phyloP scores from a whole-genome alignment of 129 eudicot species.

The Tanacetum coccineum region DNA sequence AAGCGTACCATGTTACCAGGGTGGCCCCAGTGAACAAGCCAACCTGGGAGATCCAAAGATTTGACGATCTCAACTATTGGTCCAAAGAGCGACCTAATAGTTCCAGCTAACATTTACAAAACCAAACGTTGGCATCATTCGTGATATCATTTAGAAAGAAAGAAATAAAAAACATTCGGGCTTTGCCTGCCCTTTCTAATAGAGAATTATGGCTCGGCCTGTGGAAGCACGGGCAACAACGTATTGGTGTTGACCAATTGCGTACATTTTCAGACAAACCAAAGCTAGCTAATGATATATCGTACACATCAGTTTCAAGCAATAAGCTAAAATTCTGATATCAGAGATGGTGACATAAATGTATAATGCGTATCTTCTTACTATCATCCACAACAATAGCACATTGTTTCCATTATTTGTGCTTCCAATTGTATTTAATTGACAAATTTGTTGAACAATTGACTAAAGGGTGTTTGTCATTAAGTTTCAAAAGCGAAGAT shows the following conservation, averaged over 20 bases:
- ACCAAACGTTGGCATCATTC: background rate
- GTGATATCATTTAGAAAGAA: background rate
- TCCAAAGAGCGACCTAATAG: conserved; percentile 66
- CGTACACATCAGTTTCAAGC: background rate
- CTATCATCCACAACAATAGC: background rate
- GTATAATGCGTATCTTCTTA: background rate
- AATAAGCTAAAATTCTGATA: background rate
- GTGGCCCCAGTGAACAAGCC: conserved; percentile 99
- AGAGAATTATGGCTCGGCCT: too few species aligned
- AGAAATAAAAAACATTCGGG: background rate
- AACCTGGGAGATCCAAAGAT: conserved; percentile 69
- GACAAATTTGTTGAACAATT: too few species aligned
- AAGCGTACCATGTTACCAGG: conserved; percentile 99
- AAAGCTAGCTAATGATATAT: background rate
- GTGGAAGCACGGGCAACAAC: background rate
- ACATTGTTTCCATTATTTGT: background rate
- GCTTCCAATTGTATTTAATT: too few species aligned
- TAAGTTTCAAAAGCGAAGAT: too few species aligned
- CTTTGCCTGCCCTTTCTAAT: too few species aligned
- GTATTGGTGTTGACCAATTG: background rate
- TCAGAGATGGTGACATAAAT: background rate
- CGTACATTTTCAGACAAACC: background rate
- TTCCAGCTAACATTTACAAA: conserved; percentile 46
- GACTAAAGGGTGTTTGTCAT: too few species aligned
- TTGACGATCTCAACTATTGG: conserved; percentile 77